Conservation (phyloP, 768 basidiomycete species). For the Suillus americanus region DNA sequence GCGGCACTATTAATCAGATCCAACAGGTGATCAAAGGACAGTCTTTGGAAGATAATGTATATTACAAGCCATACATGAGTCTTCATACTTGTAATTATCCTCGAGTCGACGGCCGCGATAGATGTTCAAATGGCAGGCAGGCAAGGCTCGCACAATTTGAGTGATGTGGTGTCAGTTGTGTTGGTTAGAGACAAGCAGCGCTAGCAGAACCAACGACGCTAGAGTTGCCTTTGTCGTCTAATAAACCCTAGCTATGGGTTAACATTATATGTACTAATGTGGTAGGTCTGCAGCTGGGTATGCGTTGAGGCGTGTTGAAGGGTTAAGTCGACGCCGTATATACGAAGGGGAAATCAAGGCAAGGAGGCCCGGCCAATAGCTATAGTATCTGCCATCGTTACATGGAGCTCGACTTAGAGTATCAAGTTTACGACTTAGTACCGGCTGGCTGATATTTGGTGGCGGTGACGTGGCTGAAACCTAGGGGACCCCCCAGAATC, state of each 20-base stretch:
- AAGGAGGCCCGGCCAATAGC: not conserved
- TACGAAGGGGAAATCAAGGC: not conserved
- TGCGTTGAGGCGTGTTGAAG: too few relatives aligned
- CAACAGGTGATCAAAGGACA: not conserved
- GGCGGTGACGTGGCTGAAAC: not conserved
- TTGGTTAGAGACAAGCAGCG: not conserved
- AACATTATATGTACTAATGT: not conserved
- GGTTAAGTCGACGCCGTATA: not conserved
- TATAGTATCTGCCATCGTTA: not conserved
- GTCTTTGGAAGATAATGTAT: not conserved
- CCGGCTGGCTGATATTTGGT: not conserved
- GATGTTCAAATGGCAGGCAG: not conserved
- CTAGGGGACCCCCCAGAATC: not conserved
- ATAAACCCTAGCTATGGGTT: not conserved
- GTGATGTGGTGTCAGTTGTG: not conserved
- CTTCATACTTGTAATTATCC: not conserved
- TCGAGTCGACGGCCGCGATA: not conserved
- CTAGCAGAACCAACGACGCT: too few relatives aligned
- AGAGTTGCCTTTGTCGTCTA: not conserved
- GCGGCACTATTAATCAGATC: not conserved
- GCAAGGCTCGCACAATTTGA: not conserved
- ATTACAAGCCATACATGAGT: not conserved
- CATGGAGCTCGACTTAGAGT: not conserved
- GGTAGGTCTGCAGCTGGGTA: not conserved
- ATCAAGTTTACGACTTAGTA: not conserved